These are phyloP conservation scores for Colletotrichum tabaci DNA, from an alignment of 2,329 filamentous ascomycete genomes.

Conservation along the genomic window DNA sequence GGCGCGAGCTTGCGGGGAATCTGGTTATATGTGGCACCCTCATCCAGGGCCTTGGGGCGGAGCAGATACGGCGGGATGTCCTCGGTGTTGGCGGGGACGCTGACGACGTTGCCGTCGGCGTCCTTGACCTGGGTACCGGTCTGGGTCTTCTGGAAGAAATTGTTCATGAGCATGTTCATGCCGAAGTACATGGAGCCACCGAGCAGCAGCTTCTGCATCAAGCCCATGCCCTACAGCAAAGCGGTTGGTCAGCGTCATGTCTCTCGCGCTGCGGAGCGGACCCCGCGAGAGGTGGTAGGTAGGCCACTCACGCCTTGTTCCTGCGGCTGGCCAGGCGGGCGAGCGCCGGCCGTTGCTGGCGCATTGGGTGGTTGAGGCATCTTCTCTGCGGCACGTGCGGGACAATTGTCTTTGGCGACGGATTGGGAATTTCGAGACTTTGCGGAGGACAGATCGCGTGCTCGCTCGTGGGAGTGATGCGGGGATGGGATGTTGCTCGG, in stretches of 20 bases:
- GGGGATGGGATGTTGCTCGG: conserved; percentile 22
- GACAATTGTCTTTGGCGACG: conserved; percentile 4
- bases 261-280: conserved; percentile 14
- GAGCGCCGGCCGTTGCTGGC: conserved; percentile 28
- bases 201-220: conserved; percentile 63
- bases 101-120: conserved; percentile 66
- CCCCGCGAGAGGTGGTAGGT: neutral
- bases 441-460: conserved; percentile 32
- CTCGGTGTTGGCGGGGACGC: conserved; percentile 67
- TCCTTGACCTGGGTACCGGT: conserved; percentile 64
- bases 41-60: conserved; percentile 72
- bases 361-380: conserved; percentile 36
- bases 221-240: conserved; percentile 51
- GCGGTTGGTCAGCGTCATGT: conserved; percentile 14
- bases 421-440: neutral
- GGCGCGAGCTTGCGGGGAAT: conserved; percentile 83
- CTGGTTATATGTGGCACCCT: conserved; percentile 74
- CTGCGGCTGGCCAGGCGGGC: conserved; percentile 25
- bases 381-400: neutral
- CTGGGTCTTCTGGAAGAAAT: conserved; percentile 65
- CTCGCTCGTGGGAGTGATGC: conserved; percentile 15
- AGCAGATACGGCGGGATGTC: conserved; percentile 76
- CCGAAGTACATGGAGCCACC: conserved; percentile 71
- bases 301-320: conserved; percentile 41
- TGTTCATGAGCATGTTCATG: conserved; percentile 71